Base-by-base conservation (phyloP, 495 filamentous ascomycete species). In the Umbilicaria muhlenbergii region DNA sequence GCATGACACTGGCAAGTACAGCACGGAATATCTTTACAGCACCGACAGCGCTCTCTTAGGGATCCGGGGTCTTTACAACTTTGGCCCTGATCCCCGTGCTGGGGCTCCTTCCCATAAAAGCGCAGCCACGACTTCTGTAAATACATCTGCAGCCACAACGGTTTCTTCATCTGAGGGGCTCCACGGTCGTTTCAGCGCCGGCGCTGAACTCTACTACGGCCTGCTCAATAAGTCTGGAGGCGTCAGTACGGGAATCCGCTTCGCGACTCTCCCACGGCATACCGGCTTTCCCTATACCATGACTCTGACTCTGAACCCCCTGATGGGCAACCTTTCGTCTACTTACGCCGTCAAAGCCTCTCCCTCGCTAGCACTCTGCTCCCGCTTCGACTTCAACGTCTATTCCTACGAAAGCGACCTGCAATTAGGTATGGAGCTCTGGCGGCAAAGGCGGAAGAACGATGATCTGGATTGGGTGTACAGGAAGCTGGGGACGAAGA, bases 381-480 rank as follows among this genome's bases (percentile, higher is more conserved):
- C 85, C 28, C 75, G 80, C 34, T 89, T 96, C 64, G 86, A 91
- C 49, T 98, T 96, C 59, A 98, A 98, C 56, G 86, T 94, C 40
- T 95, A 94, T 64, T 92, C 83, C 53, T 98, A 94, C 65, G 91
- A 96, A 64, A 93, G 85, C 56, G 87, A 92, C 33, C 73, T 94
- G 66, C 80, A 81, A 34, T 68, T 94, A 8, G 91, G 92, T 11
- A 82, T 79, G 58, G 92, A 98, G 59, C 64, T 95, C 24, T 98
- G 92, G 89, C 69, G 74, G 41, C 62, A 62, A 38, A 72, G 41
- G 38, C 14, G 34, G 16, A 12, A 31, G 17, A 1, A 19, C 14
- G 33, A 36, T 14, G 38, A 39, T 21, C 21, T 51, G 41, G 48
- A 50, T 17, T 31, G 28, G 36, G 14, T 16, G 3, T 21, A 32